phyloP scores from a whole-genome alignment of 768 basidiomycete genomes.

The Kwoniella newhampshirensis region DNA sequence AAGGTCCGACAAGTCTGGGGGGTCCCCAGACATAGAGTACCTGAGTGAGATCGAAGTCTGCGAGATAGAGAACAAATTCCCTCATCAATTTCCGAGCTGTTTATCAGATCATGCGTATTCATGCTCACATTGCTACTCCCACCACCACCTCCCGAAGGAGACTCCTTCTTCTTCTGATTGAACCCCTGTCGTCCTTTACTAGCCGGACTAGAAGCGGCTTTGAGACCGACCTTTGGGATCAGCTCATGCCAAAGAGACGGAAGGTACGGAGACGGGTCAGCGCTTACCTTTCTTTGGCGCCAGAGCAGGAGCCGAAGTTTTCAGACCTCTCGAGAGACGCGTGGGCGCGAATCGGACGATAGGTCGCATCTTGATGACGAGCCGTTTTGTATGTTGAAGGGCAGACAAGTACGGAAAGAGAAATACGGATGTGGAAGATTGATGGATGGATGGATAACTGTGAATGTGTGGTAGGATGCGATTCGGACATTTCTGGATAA shows the following conservation, averaged over 20 bases:
- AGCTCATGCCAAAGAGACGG: not conserved
- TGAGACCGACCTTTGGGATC: not conserved
- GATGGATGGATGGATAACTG: not conserved
- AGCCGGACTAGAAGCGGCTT: slow-evolving; percentile 8
- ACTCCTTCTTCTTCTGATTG: slow-evolving; percentile 21
- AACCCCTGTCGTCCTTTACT: slow-evolving; percentile 14
- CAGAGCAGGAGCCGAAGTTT: slow-evolving; percentile 21
- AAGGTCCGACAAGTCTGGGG: slow-evolving; percentile 23
- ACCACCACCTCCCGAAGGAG: slow-evolving; percentile 13
- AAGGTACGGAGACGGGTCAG: not conserved
- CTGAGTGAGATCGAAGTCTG: slow-evolving; percentile 7
- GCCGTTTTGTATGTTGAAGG: too few species aligned
- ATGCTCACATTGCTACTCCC: slow-evolving; percentile 17
- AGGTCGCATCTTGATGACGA: slow-evolving; percentile 18
- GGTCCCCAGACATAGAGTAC: slow-evolving; percentile 19
- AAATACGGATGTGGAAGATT: too few species aligned
- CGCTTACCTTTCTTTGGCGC: slow-evolving; percentile 26
- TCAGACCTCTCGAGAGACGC: slow-evolving; percentile 23
- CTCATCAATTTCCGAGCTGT: too few species aligned
- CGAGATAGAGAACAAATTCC: not conserved
- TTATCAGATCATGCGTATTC: not conserved
- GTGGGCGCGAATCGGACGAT: slow-evolving; percentile 18
- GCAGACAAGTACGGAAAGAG: too few species aligned
- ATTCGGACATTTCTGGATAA: slow-evolving; percentile 17
- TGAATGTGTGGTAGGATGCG: too few species aligned